Conservation (phyloP, 148 eudicot genomes). For the Chenopodium berlandieri region DNA sequence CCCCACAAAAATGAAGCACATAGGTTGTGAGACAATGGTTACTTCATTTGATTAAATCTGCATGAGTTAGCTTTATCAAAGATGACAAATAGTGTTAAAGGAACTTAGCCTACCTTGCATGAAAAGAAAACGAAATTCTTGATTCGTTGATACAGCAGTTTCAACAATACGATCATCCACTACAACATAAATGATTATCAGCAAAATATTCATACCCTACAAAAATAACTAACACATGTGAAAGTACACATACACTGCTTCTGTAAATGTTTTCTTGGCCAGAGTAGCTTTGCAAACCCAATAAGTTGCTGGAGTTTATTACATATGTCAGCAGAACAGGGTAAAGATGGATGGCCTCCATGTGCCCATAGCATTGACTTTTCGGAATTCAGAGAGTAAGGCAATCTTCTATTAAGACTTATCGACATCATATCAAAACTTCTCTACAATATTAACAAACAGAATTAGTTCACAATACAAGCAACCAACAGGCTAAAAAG, state of each 20-base stretch:
- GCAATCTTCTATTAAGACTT: slow-evolving; percentile 35
- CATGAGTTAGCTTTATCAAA: neutral
- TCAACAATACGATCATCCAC: slow-evolving; percentile 34
- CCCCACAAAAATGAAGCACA: too few species aligned
- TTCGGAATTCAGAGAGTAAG: slow-evolving; percentile 51
- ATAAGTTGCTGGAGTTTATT: slow-evolving; percentile 56
- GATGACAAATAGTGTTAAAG: neutral
- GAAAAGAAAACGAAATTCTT: slow-evolving; percentile 70
- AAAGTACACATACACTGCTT: slow-evolving; percentile 38
- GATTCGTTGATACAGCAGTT: slow-evolving; percentile 46
- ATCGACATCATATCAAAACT: slow-evolving; percentile 25
- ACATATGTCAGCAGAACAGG: slow-evolving; percentile 60
- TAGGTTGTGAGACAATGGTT: too few species aligned
- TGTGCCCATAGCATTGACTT: slow-evolving; percentile 84
- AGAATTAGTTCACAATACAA: slow-evolving; percentile 3
- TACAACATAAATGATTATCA: slow-evolving; percentile 23
- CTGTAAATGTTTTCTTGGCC: slow-evolving; percentile 46
- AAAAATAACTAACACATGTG: neutral
- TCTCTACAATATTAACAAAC: slow-evolving; percentile 21
- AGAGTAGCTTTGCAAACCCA: slow-evolving; percentile 45
- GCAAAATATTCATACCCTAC: slow-evolving; percentile 1
- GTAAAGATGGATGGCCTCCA: slow-evolving; percentile 88
- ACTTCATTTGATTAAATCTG: neutral
- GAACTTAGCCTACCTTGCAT: slow-evolving; percentile 55
- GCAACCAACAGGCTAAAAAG: too few species aligned